Conservation (phyloP, 257 asterid species). For the Plectranthus barbatus region DNA sequence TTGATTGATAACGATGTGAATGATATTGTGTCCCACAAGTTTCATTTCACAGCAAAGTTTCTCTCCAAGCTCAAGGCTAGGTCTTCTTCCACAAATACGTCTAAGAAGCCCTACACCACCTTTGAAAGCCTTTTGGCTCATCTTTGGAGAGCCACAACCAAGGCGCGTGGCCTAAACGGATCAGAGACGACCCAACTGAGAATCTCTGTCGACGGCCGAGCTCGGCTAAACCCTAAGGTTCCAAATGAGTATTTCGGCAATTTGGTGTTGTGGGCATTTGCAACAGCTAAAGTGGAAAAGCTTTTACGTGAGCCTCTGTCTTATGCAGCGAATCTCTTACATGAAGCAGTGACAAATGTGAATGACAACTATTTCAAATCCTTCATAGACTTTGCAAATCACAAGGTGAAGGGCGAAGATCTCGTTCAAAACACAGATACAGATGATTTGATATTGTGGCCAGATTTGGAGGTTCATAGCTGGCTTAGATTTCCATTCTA, state of each 20-base stretch:
- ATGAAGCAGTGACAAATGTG: conserved; percentile 47
- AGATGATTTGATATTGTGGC: conserved; percentile 47
- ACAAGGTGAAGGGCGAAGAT: conserved; percentile 38
- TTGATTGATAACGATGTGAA: conserved; percentile 26
- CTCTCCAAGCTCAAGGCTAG: conserved; percentile 49
- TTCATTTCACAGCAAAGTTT: conserved; percentile 52
- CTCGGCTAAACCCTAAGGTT: conserved; percentile 46
- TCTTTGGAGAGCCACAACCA: conserved; percentile 68
- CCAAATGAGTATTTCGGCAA: conserved; percentile 73
- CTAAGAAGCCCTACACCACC: conserved; percentile 53
- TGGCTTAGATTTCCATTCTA: conserved; percentile 84
- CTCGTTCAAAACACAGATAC: conserved; percentile 52
- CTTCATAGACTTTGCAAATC: conserved; percentile 61
- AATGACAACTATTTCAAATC: conserved; percentile 63
- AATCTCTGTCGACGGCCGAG: conserved; percentile 70
- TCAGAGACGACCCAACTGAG: conserved; percentile 50
- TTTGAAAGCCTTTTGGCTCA: conserved; percentile 79
- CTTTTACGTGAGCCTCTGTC: conserved; percentile 40
- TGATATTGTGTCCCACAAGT: conserved; percentile 45
- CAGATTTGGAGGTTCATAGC: conserved; percentile 72
- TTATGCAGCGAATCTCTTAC: conserved; percentile 52
- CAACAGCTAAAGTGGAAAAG: conserved; percentile 36
- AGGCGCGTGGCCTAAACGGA: conserved; percentile 49
- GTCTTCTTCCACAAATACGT: conserved; percentile 34
- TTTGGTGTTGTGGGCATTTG: conserved; percentile 79